Base-by-base conservation (phyloP, 1,284 basidiomycete species). In the Apiotrichum gracile region DNA sequence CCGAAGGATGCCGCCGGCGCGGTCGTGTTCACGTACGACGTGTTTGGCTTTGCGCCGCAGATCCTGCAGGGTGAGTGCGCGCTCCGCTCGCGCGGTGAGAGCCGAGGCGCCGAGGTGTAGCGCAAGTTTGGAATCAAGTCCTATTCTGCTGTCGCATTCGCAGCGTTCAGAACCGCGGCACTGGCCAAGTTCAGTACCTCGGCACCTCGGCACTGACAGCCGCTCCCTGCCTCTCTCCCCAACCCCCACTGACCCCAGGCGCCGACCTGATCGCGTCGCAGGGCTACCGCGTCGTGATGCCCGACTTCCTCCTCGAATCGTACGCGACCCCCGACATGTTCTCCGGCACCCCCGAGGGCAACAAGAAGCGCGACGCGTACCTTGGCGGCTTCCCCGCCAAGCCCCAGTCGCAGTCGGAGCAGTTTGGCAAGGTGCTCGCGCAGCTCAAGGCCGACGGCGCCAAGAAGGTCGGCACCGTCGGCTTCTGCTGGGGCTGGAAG, bases 1-100 rank as follows among this genome's bases (percentile, higher is more conserved):
- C 58, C 63, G 26, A 63, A 64, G 33, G 63, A 69, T 49, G 60
- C 70, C 26, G 68, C 66, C 45, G 54, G 61, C 42, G 66, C 65
- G 47, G 58, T 74, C 21, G 47, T 73, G n/a, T 42, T 68, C 35
- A 53, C 54, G 25, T 60, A 60, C 51, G 58, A 60, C 24, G 55
- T 79, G 56, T 79, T 79, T 45, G 78, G 77, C 39, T 76, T 63
- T 29, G 64, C 63, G 52, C 73, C 77, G 31, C 77, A 78, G 61
- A 77, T 76, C 51, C 61, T 77, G 52, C 78, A 79, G 61, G 77
- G 76, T 64, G 65, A 61, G 65, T 64, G 27, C 27, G 6, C 27
- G 7, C 13, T 29, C 27, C 7, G 61, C 61, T 65, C 61, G 70
- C 74, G 61, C 54, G 57, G 42, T 77, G 22, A 25, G 14, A 24